Evolutionary conservation across 2,329 filamentous ascomycete species (phyloP).

Genomic region (Paraphoma sp.): DNA sequence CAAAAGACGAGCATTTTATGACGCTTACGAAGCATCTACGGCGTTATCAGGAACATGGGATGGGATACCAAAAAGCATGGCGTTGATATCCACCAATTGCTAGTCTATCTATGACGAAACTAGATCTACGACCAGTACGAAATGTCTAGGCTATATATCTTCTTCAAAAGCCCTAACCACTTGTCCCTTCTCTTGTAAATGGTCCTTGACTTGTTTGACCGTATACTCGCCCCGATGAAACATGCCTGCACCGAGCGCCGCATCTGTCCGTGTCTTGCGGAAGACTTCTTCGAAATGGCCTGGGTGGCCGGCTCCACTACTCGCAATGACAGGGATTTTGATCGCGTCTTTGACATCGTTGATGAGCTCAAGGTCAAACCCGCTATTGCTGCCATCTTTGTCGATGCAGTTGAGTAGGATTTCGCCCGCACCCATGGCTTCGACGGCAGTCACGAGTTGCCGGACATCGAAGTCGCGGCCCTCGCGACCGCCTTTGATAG

Average conservation of each 20-base stretch:
- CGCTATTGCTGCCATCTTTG: slow-evolving; percentile 90
- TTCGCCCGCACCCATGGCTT: slow-evolving; percentile 95
- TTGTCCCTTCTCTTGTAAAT: slow-evolving; percentile 73
- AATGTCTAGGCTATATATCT: slow-evolving; percentile 18
- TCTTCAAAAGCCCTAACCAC: slow-evolving; percentile 79
- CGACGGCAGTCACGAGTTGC: slow-evolving; percentile 85
- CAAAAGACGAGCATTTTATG: slow-evolving; percentile 17
- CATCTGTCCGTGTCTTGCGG: slow-evolving; percentile 82
- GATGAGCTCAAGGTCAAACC: slow-evolving; percentile 93
- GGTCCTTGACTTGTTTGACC: slow-evolving; percentile 90
- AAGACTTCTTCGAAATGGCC: slow-evolving; percentile 93
- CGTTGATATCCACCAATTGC: slow-evolving; percentile 27
- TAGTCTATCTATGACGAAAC: not conserved
- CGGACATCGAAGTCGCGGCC: slow-evolving; percentile 93
- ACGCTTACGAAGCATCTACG: slow-evolving; percentile 19
- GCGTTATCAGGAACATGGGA: not conserved
- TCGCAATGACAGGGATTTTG: slow-evolving; percentile 93
- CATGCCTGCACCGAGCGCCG: slow-evolving; percentile 94
- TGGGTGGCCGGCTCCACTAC: slow-evolving; percentile 87
- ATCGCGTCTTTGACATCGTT: slow-evolving; percentile 84
- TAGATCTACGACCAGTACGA: not conserved
- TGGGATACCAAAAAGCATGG: slow-evolving; percentile 6
- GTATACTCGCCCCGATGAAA: slow-evolving; percentile 97
- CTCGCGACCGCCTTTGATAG: slow-evolving; percentile 92
- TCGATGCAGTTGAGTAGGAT: slow-evolving; percentile 98